Percentiles rank a stretch among this genome's conserved stretches.
These are phyloP conservation scores for Aspergillus ochraceus DNA, from an alignment of 2,329 filamentous ascomycete species.

Conservation along the genomic window DNA sequence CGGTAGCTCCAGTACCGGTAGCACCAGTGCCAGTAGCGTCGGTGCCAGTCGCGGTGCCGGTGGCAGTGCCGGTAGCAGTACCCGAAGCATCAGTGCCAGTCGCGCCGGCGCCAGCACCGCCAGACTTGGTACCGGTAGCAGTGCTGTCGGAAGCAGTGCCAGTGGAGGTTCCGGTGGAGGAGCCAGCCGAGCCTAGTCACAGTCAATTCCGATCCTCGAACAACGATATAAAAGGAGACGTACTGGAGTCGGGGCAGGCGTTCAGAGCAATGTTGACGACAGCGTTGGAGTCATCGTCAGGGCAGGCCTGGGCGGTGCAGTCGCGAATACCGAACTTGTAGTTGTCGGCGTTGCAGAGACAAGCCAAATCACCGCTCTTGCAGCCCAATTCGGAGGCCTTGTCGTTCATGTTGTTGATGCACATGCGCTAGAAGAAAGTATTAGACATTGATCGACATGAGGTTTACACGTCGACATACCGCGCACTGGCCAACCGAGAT, in stretches of 20 bases:
- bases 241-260: constrained; percentile 34
- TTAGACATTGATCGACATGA: constrained; percentile 11
- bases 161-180: not conserved
- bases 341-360: constrained; percentile 43
- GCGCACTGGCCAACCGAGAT: constrained; percentile 31
- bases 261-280: constrained; percentile 35
- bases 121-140: constrained; percentile 13
- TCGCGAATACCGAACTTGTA: constrained; percentile 49
- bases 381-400: constrained; percentile 44
- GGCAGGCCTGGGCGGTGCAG: constrained; percentile 47
- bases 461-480: constrained; percentile 20
- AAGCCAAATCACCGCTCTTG: constrained; percentile 34
- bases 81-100: constrained; percentile 19
- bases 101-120: constrained; percentile 11
- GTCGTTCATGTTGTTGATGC: constrained; percentile 46
- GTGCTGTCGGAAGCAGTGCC: constrained; percentile 12
- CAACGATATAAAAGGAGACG: constrained; percentile 2
- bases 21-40: not conserved
- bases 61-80: constrained; percentile 20
- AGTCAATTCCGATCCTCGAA: not conserved
- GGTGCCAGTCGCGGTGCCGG: constrained; percentile 11
- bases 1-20: constrained; percentile 3
- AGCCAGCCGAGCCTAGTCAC: constrained; percentile 7
- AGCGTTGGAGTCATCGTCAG: constrained; percentile 32
- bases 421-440: constrained; percentile 37